phyloP scores from a whole-genome alignment of 768 basidiomycete species.

The Termitomyces sp. region DNA sequence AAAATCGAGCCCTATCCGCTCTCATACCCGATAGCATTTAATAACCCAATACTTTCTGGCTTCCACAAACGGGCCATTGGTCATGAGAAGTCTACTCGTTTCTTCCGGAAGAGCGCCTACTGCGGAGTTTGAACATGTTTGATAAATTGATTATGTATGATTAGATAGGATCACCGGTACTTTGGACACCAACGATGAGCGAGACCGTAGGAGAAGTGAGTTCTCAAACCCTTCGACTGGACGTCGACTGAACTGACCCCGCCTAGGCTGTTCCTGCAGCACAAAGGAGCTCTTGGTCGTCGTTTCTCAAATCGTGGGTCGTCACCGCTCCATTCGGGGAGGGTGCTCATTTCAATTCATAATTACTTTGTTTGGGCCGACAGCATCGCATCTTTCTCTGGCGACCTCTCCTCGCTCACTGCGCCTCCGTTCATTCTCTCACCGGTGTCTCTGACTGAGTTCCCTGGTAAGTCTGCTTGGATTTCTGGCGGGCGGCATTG shows the following conservation, averaged over 20 bases:
- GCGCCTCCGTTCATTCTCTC: constrained; percentile 92
- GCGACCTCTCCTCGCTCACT: constrained; percentile 80
- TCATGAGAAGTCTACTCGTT: too few relatives aligned
- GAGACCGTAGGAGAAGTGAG: constrained; percentile 26
- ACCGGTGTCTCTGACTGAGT: constrained; percentile 87
- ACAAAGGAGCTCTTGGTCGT: constrained; percentile 84
- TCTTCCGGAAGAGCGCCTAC: too few relatives aligned
- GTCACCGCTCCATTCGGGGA: too few relatives aligned
- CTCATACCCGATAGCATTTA: too few relatives aligned
- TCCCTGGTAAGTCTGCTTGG: too few relatives aligned
- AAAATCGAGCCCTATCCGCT: too few relatives aligned
- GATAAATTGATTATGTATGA: background rate
- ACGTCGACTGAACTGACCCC: background rate
- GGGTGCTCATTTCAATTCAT: too few relatives aligned
- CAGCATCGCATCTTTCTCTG: constrained; percentile 82
- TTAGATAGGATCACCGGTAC: background rate
- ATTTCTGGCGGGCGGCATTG: too few relatives aligned
- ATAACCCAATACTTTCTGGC: too few relatives aligned
- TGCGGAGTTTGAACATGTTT: constrained; percentile 9
- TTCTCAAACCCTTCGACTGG: background rate
- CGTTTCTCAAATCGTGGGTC: constrained; percentile 85
- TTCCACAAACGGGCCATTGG: too few relatives aligned
- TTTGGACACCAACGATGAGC: constrained; percentile 1
- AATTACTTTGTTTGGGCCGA: too few relatives aligned
- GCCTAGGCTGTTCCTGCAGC: constrained; percentile 69